These are phyloP conservation scores for Zhuliangozyma parablackwelliae DNA, from an alignment of 1,139 yeast species.

Conservation along the genomic window DNA sequence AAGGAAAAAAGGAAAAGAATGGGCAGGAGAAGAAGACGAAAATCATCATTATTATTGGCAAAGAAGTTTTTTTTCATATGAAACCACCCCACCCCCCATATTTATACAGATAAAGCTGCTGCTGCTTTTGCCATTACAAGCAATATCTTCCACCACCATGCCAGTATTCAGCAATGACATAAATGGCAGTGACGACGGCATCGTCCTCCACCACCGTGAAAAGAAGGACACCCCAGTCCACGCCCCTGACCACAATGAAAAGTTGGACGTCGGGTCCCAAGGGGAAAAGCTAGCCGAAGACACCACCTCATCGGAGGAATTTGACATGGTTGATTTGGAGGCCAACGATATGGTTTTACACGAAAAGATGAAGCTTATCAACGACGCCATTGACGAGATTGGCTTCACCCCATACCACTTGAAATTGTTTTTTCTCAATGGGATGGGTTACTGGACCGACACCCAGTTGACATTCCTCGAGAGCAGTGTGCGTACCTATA, in stretches of 20 bases:
- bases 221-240: too few relatives aligned
- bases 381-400: constrained; percentile 33
- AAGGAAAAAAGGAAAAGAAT: too few relatives aligned
- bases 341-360: constrained; percentile 21
- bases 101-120: too few relatives aligned
- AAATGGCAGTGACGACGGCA: too few relatives aligned
- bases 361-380: constrained; percentile 25
- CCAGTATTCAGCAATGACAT: background rate
- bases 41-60: too few relatives aligned
- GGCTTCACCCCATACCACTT: constrained; percentile 34
- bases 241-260: background rate
- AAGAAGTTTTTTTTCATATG: too few relatives aligned
- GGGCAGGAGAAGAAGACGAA: too few relatives aligned
- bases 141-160: background rate
- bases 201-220: too few relatives aligned
- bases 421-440: constrained; percentile 42
- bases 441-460: constrained; percentile 64
- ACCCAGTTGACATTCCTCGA: constrained; percentile 48
- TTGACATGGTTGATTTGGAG: constrained; percentile 22
- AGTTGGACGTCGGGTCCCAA: constrained; percentile 1
- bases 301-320: constrained; percentile 9
- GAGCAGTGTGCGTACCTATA: constrained; percentile 31
- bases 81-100: background rate
- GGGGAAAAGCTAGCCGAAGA: constrained; percentile 7
- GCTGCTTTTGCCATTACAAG: background rate